Evolutionary conservation across 164 flowering plant species (phyloP), one percentile per base, ranked within the genome.

Genomic region (Annona squamosa): DNA sequence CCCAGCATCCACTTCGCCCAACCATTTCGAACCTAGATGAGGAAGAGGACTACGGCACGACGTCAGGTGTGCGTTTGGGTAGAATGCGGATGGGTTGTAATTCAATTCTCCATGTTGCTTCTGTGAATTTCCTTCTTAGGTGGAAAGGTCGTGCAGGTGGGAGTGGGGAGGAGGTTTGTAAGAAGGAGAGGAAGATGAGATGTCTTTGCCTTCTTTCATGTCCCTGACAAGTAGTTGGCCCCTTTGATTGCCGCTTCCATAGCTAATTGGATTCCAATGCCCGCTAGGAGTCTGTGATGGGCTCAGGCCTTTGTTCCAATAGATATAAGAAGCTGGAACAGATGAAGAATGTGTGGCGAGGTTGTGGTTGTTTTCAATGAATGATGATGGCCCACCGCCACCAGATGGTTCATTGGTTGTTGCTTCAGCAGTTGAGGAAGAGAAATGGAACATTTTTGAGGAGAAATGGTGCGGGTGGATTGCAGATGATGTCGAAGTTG

Each of bases 61-160:
- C 82, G 46, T 83, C 86, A 81, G 83, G 16, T 76, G 80, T 10
- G 74, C 46, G 73, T 80, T 84, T 43, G 72, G 84, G 75, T 78
- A 83, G 67, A 80, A 19, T 5, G 80, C 57, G 4, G 86, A 65
- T 17, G 80, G 66, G 45, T 26, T 18, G 64, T 72, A 74, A 26
- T 74, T 70, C 72, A 79, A 19, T 46, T 77, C 81, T 16, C 79
- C 80, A 57, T 67, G 81, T 2, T 68, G 84, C 71, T 52, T 52
- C 59, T 5, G 59, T 9, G 72, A 80, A n/a, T 56, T 80, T 64
- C 77, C 84, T 68, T 81, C 37, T 26, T 26, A 26, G 37, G 37
- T 26, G 37, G 37, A 26, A 26, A 26, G 37, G 37, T 79, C 78
- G 62, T 77, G 84, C 63, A 77, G 78, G 2, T 73, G 79, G 77